Base-by-base conservation (phyloP, 2,329 filamentous ascomycete species). In the Aspergillus transmontanensis region DNA sequence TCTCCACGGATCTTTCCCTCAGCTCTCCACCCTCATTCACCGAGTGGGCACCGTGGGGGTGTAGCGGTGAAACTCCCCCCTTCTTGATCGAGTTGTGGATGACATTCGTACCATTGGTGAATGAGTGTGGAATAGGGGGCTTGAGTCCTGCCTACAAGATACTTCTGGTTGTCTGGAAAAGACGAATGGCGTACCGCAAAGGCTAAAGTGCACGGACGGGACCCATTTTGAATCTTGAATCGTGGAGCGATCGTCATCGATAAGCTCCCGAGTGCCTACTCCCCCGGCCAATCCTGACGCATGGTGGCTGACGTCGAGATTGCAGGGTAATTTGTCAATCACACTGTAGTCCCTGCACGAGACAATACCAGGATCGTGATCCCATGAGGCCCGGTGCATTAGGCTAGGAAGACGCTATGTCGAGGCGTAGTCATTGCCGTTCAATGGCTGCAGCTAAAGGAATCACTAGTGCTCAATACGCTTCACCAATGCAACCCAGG, bases 251-350 rank as follows among this genome's bases (percentile, higher is more conserved):
- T 55, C 28, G 32, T 54, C 51, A 39, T 55, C 51, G 34, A 55
- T 55, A 23, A 55, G 51, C 51, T 55, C 21, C 51, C 51, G 51
- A 55, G 51, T 39, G 21, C 7, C 21, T 39, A 16, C 6, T 48
- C 28, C 45, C 43, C 57, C 21, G 30, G 14, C 57, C 58, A 57
- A 56, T 60, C 46, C 45, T 16, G 30, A 41, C 23, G n/a, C 12
- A 28, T 45, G 30, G 36, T 57, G 51, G 55, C 36, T 19, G 41
- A 55, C 26, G 16, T 54, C 46, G 46, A 61, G 45, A 39, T 41
- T 54, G 58, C 50, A 53, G 51, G 51, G 21, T 12, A 36, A 59
- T 59, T 54, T 46, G 55, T 58, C 36, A 53, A 36, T 54, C 36
- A 58, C 39, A 6, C 19, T 26, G 26, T 28, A 53, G 36, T 23